phyloP scores from a whole-genome alignment of 306 rosid species.

The Purshia tridentata region DNA sequence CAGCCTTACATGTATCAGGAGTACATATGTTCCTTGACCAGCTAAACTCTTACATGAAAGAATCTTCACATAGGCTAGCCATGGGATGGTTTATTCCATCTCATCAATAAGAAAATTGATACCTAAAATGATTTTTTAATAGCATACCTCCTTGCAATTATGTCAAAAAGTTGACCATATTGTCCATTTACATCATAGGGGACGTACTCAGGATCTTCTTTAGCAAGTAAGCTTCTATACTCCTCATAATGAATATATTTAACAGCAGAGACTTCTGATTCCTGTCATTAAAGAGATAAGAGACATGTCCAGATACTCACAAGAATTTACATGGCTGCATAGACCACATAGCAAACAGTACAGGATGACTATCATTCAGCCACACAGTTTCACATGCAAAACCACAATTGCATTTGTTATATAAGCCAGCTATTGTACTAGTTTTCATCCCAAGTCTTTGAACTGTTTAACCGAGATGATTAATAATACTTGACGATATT shows the following conservation, averaged over 20 bases:
- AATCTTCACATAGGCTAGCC: background rate
- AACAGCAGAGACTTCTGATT: constrained; percentile 90
- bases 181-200: constrained; percentile 75
- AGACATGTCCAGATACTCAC: constrained; percentile 12
- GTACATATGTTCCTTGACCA: background rate
- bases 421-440: background rate
- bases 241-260: constrained; percentile 75
- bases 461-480: background rate
- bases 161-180: constrained; percentile 77
- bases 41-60: background rate
- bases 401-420: background rate
- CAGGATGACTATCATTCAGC: background rate
- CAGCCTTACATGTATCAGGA: background rate
- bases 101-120: background rate
- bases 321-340: background rate
- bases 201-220: constrained; percentile 67
- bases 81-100: background rate
- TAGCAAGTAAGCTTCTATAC: constrained; percentile 62
- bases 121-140: constrained; percentile 7
- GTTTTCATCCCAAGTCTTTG: constrained; percentile 1
- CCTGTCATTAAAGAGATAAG: constrained; percentile 46
- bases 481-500: background rate
- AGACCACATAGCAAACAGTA: background rate
- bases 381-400: background rate
- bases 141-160: constrained; percentile 64